These are phyloP conservation scores for Ganoderma lingzhi DNA, from an alignment of 1,284 basidiomycete genomes.

Conservation along the genomic window DNA sequence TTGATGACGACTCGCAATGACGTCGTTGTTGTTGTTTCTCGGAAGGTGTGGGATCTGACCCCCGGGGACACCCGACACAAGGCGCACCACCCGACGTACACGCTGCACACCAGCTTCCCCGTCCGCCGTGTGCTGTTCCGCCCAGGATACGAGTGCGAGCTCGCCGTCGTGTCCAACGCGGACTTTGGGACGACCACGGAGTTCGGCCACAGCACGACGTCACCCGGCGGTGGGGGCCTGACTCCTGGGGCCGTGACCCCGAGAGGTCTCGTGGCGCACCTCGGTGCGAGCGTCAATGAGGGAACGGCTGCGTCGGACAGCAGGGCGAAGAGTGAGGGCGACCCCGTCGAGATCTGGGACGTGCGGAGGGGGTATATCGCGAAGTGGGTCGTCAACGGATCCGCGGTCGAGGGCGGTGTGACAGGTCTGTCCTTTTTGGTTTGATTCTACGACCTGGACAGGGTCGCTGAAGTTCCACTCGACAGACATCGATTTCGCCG, in stretches of 20 bases:
- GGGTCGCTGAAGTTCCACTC: background rate
- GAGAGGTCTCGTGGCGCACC: conserved; percentile 21
- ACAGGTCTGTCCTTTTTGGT: conserved; percentile 57
- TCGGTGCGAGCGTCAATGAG: conserved; percentile 19
- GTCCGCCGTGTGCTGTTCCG: conserved; percentile 83
- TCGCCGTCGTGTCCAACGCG: conserved; percentile 75
- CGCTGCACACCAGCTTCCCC: conserved; percentile 79
- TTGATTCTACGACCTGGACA: too few species aligned
- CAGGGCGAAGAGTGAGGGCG: conserved; percentile 44
- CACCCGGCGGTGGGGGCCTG: conserved; percentile 20
- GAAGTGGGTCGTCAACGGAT: conserved; percentile 80
- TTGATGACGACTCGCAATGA: background rate
- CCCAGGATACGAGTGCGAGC: conserved; percentile 81
- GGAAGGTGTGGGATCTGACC: conserved; percentile 81
- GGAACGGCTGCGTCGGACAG: conserved; percentile 22
- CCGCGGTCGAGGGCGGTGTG: conserved; percentile 70
- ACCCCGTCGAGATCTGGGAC: conserved; percentile 88
- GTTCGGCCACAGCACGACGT: conserved; percentile 24
- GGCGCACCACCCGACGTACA: conserved; percentile 71
- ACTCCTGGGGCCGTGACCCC: conserved; percentile 23
- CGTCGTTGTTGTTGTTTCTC: conserved; percentile 7
- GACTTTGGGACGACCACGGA: conserved; percentile 55
- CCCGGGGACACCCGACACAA: conserved; percentile 58
- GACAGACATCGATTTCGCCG: conserved; percentile 74
- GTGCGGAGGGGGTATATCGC: conserved; percentile 83